Evolutionary conservation across 768 basidiomycete genomes (phyloP).

Genomic region (Hypholoma sublateritium): DNA sequence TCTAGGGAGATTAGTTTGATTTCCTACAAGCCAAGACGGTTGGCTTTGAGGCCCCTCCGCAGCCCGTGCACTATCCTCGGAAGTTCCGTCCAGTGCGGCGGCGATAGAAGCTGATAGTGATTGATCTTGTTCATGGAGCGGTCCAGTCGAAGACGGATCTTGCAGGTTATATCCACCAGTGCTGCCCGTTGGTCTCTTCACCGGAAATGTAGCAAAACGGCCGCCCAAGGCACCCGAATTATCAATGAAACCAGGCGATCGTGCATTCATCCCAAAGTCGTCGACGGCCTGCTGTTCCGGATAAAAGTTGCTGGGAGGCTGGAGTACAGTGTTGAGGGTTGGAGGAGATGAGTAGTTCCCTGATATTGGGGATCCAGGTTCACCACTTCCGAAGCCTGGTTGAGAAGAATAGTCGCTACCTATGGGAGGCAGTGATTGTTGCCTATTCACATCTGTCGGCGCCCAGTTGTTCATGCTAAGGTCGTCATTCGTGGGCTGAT

Average conservation of each 20-base stretch:
- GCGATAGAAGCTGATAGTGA: constrained; percentile 39
- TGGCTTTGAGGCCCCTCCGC: constrained; percentile 12
- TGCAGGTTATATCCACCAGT: constrained; percentile 21
- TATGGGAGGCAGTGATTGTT: constrained; percentile 16
- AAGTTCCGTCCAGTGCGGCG: constrained; percentile 26
- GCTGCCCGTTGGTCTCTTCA: constrained; percentile 34
- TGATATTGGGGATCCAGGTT: neutral
- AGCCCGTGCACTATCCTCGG: constrained; percentile 7
- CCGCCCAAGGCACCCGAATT: constrained; percentile 32
- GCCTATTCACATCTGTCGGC: constrained; percentile 11
- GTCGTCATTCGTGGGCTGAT: constrained; percentile 3
- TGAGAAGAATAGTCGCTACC: constrained; percentile 5
- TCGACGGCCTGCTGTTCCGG: constrained; percentile 30
- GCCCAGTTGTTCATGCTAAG: constrained; percentile 4
- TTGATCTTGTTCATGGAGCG: constrained; percentile 22
- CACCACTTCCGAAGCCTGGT: neutral
- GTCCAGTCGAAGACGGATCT: constrained; percentile 26
- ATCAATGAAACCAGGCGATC: constrained; percentile 22
- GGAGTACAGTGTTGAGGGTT: constrained; percentile 2
- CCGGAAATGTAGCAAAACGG: constrained; percentile 70
- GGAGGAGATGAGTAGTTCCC: neutral
- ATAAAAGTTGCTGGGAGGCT: constrained; percentile 5
- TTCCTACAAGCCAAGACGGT: constrained; percentile 9
- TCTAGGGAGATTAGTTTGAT: neutral
- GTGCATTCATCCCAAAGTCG: constrained; percentile 40